Conservation (phyloP, 495 filamentous ascomycete species). For the Hypoxylon perforatum region DNA sequence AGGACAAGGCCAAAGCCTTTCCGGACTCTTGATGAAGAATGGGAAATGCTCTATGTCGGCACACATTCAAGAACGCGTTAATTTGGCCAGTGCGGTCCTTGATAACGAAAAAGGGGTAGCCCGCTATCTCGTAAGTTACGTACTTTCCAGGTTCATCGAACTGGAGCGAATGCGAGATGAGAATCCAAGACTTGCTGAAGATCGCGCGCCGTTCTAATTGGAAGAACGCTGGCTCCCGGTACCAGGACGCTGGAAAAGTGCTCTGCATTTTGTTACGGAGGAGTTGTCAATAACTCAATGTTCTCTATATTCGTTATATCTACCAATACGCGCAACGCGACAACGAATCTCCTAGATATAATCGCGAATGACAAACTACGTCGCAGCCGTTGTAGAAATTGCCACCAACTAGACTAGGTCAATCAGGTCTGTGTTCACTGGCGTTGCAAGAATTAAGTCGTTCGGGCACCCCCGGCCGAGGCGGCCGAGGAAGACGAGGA, state of each 20-base stretch:
- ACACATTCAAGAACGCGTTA: constrained; percentile 70
- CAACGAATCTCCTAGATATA: too few species aligned
- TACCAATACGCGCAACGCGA: too few species aligned
- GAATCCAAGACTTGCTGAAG: constrained; percentile 65
- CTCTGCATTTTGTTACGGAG: constrained; percentile 7
- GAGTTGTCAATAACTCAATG: too few species aligned
- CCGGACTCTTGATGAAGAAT: constrained; percentile 63
- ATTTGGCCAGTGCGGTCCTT: constrained; percentile 60
- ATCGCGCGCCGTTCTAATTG: constrained; percentile 65
- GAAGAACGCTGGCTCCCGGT: constrained; percentile 61
- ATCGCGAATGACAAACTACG: too few species aligned
- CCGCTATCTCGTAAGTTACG: constrained; percentile 58
- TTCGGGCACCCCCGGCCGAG: too few species aligned
- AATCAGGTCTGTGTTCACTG: too few species aligned
- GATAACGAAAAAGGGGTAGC: constrained; percentile 62
- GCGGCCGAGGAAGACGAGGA: too few species aligned
- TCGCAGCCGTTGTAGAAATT: too few species aligned
- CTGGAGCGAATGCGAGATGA: constrained; percentile 61
- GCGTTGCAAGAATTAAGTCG: too few species aligned
- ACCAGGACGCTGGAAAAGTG: constrained; percentile 62
- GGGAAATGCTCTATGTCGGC: constrained; percentile 67
- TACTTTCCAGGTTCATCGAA: constrained; percentile 63
- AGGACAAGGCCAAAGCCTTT: constrained; percentile 62
- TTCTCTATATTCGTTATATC: too few species aligned
- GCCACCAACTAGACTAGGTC: too few species aligned